Conservation (phyloP, 2,329 filamentous ascomycete species). For the Diaporthe ilicicola region DNA sequence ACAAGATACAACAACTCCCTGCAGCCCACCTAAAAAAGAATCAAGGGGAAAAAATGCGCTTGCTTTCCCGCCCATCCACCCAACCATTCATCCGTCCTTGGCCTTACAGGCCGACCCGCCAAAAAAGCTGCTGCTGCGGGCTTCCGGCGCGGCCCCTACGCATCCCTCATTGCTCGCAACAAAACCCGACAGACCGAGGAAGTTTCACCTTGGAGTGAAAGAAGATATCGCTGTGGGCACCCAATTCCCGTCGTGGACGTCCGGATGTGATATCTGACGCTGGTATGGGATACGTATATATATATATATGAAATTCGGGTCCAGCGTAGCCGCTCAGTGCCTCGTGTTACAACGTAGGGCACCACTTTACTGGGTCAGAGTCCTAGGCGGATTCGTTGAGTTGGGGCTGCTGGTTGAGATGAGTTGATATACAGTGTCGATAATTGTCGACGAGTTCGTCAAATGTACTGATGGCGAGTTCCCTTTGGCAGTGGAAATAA, state of each 20-base stretch:
- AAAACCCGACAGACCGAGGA: not conserved
- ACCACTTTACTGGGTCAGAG: not conserved
- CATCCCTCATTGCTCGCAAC: not conserved
- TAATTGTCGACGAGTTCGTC: slow-evolving; percentile 5
- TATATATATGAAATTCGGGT: slow-evolving; percentile 6
- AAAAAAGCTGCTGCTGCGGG: not conserved
- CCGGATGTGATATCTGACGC: not conserved
- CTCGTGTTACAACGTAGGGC: not conserved
- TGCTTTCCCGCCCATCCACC: not conserved
- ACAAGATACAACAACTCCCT: slow-evolving; percentile 15
- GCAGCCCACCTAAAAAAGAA: slow-evolving; percentile 10
- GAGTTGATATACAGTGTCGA: slow-evolving; percentile 29
- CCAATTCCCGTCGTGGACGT: not conserved
- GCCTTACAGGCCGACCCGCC: not conserved
- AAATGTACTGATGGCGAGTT: not conserved
- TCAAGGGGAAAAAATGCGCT: slow-evolving; percentile 19
- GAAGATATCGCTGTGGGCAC: not conserved
- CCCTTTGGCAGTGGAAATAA: not conserved
- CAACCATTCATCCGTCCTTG: not conserved
- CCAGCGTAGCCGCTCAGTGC: not conserved
- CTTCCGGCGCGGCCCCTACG: too few relatives aligned
- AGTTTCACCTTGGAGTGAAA: not conserved
- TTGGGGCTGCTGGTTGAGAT: slow-evolving; percentile 15
- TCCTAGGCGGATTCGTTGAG: not conserved
- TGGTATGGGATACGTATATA: not conserved